These are phyloP conservation scores for Lyophyllum decastes DNA, from an alignment of 768 basidiomycete species.

Conservation along the genomic window DNA sequence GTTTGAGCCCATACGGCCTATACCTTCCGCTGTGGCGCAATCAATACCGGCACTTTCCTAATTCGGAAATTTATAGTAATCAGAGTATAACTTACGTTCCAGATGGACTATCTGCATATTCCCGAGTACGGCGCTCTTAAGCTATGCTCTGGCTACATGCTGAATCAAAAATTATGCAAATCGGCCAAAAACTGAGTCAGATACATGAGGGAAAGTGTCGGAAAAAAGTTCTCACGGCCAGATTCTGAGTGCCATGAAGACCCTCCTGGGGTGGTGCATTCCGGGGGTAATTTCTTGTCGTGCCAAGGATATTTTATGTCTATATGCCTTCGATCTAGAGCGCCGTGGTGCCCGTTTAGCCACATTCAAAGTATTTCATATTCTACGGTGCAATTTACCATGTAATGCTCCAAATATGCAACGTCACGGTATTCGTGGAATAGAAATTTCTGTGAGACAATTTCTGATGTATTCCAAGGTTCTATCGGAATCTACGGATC, in stretches of 20 bases:
- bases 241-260: background rate
- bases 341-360: background rate
- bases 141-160: background rate
- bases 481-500: background rate
- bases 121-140: too few relatives aligned
- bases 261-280: too few relatives aligned
- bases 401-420: background rate
- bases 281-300: too few relatives aligned
- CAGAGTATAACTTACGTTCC: background rate
- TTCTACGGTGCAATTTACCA: background rate
- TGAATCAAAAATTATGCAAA: background rate
- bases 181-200: background rate
- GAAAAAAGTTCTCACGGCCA: background rate
- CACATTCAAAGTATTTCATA: background rate
- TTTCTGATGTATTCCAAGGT: too few relatives aligned
- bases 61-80: background rate
- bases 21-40: too few relatives aligned
- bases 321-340: too few relatives aligned
- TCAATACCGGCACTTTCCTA: too few relatives aligned
- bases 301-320: too few relatives aligned
- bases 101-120: background rate
- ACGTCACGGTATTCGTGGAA: background rate
- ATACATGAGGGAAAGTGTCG: background rate
- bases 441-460: too few relatives aligned
- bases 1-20: too few relatives aligned